Conservation (phyloP, 2,329 filamentous ascomycete genomes). For the Ophiostoma piceae region DNA sequence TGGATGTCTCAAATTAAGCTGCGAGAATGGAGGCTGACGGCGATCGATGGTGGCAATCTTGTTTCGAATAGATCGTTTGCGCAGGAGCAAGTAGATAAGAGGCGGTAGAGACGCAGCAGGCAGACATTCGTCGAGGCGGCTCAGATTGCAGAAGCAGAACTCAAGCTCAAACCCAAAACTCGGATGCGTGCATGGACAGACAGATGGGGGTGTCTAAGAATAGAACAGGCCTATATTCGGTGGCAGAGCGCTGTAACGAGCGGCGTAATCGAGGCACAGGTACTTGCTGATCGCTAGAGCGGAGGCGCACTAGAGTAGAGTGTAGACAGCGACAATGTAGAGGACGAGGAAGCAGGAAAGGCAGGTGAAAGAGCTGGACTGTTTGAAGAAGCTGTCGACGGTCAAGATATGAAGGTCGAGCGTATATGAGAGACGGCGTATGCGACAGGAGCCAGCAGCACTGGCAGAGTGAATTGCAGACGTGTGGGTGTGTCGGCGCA, state of each 20-base stretch:
- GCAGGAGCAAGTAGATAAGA: not conserved
- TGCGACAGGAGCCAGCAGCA: not conserved
- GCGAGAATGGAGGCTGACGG: not conserved
- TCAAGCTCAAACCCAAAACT: not conserved
- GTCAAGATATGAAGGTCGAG: not conserved
- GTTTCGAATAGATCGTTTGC: not conserved
- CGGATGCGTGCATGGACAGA: slow-evolving; percentile 11
- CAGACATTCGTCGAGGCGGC: slow-evolving; percentile 17
- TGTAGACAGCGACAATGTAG: not conserved
- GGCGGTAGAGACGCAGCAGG: not conserved
- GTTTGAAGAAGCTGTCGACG: not conserved
- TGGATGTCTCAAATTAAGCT: slow-evolving; percentile 5
- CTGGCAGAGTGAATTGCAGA: too few species aligned
- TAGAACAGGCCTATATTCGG: slow-evolving; percentile 11
- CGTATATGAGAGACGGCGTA: not conserved
- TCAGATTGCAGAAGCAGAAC: not conserved
- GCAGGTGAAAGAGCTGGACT: not conserved
- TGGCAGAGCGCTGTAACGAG: slow-evolving; percentile 12
- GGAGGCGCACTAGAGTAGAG: not conserved
- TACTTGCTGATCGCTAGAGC: not conserved
- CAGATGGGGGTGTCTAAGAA: slow-evolving; percentile 18
- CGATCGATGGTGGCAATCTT: not conserved
- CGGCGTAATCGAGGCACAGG: slow-evolving; percentile 20
- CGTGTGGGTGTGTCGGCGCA: too few species aligned
- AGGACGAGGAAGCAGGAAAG: not conserved